Evolutionary conservation across 257 asterid species (phyloP).

Genomic region (Fraxinus americana): DNA sequence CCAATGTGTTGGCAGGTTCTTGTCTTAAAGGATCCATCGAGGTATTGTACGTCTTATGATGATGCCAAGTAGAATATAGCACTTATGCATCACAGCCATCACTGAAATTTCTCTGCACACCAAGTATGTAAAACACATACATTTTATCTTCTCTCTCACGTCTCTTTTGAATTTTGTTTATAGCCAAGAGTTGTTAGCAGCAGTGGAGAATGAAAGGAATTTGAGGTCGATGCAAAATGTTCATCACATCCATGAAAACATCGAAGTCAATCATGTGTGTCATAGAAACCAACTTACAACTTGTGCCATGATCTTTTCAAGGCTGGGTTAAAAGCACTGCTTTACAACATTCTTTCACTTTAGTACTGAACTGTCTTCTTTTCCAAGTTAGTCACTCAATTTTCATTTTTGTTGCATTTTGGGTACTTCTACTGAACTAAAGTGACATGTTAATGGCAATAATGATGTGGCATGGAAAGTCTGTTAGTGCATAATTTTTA

Average conservation of each 20-base stretch:
- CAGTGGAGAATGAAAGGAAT: constrained; percentile 48
- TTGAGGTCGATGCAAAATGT: constrained; percentile 31
- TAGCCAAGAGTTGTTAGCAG: constrained; percentile 67
- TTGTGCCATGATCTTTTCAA: not conserved
- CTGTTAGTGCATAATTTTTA: not conserved
- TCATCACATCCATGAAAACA: constrained; percentile 27
- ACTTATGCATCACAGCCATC: not conserved
- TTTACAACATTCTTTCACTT: not conserved
- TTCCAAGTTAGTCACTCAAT: not conserved
- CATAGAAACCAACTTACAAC: constrained; percentile 2
- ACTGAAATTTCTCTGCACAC: not conserved
- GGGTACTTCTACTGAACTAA: not conserved
- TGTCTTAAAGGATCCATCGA: constrained; percentile 51
- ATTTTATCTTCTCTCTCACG: not conserved
- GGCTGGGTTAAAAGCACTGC: not conserved
- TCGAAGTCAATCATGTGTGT: constrained; percentile 39
- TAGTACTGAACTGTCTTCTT: not conserved
- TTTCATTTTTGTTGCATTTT: not conserved
- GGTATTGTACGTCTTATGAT: constrained; percentile 39
- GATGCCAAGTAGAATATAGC: not conserved
- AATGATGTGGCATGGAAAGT: not conserved
- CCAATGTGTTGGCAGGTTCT: constrained; percentile 70
- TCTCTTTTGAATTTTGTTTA: constrained; percentile 21
- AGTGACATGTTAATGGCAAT: not conserved
- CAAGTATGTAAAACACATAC: not conserved